Percentiles rank a stretch among this genome's conserved stretches.
Evolutionary conservation across 441 rosid genomes (phyloP).

Genomic region (Euphorbia schlechtendalii): DNA sequence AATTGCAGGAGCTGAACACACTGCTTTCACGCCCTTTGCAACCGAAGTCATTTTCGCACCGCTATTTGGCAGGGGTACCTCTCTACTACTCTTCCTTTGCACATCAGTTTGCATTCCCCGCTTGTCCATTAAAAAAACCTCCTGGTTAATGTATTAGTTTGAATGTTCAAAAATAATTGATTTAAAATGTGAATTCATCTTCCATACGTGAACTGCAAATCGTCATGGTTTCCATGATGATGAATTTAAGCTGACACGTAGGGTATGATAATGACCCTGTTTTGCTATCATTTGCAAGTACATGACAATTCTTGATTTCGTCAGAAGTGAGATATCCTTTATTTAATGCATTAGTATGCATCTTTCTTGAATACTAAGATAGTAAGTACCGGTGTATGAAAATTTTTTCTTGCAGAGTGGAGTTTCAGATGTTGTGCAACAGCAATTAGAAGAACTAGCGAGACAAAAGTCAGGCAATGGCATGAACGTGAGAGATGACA

Average conservation of each 20-base stretch:
- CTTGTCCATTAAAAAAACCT: background rate
- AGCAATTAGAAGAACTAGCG: slow-evolving; percentile 64
- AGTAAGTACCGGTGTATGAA: background rate
- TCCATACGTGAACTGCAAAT: background rate
- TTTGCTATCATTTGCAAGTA: background rate
- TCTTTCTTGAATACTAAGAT: background rate
- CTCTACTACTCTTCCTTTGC: background rate
- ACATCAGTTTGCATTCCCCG: background rate
- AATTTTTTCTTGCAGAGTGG: slow-evolving; percentile 54
- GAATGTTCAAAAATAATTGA: background rate
- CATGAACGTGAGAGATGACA: slow-evolving; percentile 31
- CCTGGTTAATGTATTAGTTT: background rate
- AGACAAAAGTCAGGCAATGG: slow-evolving; percentile 32
- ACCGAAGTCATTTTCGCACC: slow-evolving; percentile 77
- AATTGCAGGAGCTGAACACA: slow-evolving; percentile 60
- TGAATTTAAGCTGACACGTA: background rate
- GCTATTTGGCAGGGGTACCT: slow-evolving; percentile 87
- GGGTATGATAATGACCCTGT: background rate
- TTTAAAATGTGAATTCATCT: background rate
- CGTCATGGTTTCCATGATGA: background rate
- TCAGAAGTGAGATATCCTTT: background rate
- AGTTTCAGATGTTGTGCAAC: slow-evolving; percentile 61
- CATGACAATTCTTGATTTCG: background rate
- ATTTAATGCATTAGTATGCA: background rate
- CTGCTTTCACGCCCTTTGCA: slow-evolving; percentile 71